A percentile compares a stretch with the other conserved stretches of the same genome.
These are phyloP conservation scores for Arabis alpina DNA, from an alignment of 345 rosid species.

Conservation along the genomic window DNA sequence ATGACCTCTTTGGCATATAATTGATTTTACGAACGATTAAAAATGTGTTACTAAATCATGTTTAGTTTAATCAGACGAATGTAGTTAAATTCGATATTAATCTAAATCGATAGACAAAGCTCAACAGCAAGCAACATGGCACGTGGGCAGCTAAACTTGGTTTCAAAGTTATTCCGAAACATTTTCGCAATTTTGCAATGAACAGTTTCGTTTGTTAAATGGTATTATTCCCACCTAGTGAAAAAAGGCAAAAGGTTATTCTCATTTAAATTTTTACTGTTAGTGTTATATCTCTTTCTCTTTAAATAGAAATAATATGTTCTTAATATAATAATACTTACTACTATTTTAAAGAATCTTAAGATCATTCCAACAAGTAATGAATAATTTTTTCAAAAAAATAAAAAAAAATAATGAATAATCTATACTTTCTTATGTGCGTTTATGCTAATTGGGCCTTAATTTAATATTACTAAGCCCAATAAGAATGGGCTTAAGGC, in stretches of 20 bases:
- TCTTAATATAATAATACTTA: neutral
- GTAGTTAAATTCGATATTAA: neutral
- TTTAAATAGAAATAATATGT: neutral
- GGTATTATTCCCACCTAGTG: neutral
- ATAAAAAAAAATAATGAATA: no score
- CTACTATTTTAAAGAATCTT: conserved; percentile 27
- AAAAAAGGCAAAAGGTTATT: conserved; percentile 4
- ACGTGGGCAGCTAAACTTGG: conserved; percentile 39
- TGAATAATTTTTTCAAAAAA: no score
- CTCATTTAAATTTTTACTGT: neutral
- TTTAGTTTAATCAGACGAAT: neutral
- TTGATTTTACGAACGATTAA: neutral
- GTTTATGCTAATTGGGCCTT: conserved; percentile 1
- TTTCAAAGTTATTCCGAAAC: conserved; percentile 39
- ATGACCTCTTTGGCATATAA: neutral
- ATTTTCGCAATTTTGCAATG: conserved; percentile 8
- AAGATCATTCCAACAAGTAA: conserved; percentile 22
- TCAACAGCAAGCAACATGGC: conserved; percentile 35
- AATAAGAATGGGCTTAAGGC: conserved; percentile 17
- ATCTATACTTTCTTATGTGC: neutral
- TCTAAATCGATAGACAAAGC: conserved; percentile 29
- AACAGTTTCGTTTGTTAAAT: neutral
- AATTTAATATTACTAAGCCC: neutral
- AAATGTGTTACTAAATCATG: neutral
- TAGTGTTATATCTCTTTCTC: neutral